These are phyloP conservation scores for Saturnispora serradocipensis DNA, from an alignment of 805 yeast genomes.

Conservation along the genomic window DNA sequence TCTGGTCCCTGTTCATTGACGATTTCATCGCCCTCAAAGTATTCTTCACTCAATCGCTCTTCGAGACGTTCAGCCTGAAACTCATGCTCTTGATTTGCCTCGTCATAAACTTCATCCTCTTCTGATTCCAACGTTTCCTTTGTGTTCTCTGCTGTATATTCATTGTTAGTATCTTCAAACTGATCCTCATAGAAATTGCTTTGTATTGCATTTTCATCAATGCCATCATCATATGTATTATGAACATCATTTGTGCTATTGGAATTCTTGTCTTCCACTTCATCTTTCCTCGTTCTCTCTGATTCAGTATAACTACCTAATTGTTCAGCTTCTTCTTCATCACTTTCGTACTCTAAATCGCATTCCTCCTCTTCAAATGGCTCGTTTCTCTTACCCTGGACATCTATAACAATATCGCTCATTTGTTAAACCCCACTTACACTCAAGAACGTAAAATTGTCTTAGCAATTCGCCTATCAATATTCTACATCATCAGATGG, in stretches of 20 bases:
- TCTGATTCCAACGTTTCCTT: constrained; percentile 3
- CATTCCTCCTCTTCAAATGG: constrained; percentile 14
- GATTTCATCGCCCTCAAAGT: not conserved
- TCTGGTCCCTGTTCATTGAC: not conserved
- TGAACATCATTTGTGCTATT: not conserved
- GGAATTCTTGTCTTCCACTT: not conserved
- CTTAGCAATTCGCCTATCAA: not conserved
- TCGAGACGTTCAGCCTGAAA: not conserved
- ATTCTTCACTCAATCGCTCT: not conserved
- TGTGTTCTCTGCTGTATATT: not conserved
- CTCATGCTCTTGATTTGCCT: not conserved
- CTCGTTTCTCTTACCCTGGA: not conserved
- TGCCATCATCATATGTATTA: not conserved
- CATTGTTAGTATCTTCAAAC: constrained; percentile 3
- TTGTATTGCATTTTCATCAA: not conserved
- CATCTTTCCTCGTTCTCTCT: constrained; percentile 1
- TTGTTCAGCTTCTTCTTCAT: constrained; percentile 13
- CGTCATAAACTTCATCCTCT: not conserved
- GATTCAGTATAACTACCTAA: not conserved
- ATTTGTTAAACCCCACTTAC: not conserved
- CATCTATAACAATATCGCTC: not conserved
- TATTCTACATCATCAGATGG: not conserved
- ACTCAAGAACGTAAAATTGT: not conserved
- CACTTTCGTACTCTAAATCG: constrained; percentile 26
- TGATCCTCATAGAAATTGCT: not conserved